Evolutionary conservation across 202 grass and related monocot genomes (phyloP).

Genomic region (Schoenoplectus tabernaemontani): DNA sequence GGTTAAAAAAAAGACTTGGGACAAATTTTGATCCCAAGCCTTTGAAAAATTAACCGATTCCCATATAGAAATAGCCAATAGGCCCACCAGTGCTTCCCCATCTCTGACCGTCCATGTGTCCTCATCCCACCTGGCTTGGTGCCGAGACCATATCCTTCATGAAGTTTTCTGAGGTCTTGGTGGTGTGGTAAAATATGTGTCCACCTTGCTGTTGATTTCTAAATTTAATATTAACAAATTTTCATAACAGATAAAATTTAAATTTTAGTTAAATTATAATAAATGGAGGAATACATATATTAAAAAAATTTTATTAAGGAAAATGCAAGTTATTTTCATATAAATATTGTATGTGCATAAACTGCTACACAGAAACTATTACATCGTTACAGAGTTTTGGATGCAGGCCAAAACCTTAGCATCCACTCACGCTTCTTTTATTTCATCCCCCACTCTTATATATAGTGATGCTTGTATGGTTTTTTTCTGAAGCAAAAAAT

Average conservation of each 20-base stretch:
- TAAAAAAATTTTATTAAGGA: background rate
- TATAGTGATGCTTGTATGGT: no score
- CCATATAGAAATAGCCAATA: background rate
- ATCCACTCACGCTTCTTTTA: background rate
- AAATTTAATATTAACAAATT: background rate
- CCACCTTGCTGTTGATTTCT: background rate
- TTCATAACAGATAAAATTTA: background rate
- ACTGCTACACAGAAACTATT: background rate
- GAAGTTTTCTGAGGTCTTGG: background rate
- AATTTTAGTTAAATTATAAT: background rate
- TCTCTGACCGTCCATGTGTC: background rate
- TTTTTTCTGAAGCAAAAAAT: no score
- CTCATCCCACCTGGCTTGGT: background rate
- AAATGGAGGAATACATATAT: background rate
- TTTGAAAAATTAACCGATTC: no score
- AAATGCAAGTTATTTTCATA: background rate
- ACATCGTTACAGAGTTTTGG: background rate
- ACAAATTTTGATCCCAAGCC: no score
- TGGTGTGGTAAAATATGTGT: background rate
- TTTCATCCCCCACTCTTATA: background rate
- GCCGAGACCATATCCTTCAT: background rate
- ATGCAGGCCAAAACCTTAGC: background rate
- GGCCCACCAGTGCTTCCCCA: background rate
- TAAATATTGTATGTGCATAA: background rate
- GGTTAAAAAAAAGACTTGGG: no score